A percentile compares a stretch with the other conserved stretches of the same genome.
Evolutionary conservation across 176 grass and related monocot genomes (phyloP).

Genomic region (Cocos nucifera): DNA sequence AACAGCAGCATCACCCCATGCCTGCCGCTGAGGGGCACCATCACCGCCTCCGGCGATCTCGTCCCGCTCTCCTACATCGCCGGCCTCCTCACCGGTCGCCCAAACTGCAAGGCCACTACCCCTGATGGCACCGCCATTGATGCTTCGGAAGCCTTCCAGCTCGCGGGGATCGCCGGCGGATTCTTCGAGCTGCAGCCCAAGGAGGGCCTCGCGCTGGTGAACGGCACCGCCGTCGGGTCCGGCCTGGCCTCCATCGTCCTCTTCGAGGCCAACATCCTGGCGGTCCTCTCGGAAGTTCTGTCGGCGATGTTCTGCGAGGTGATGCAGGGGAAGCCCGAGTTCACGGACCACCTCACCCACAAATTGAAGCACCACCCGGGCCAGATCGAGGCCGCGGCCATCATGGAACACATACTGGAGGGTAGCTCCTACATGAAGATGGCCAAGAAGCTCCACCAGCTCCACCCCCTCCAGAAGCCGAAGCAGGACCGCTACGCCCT

Average conservation of each 20-base stretch:
- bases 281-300: no score
- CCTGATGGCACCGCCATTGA: neutral
- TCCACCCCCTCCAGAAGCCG: constrained; percentile 13
- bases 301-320: no score
- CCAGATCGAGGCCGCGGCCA: no score
- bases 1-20: constrained; percentile 10
- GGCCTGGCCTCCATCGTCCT: no score
- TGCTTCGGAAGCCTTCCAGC: constrained; percentile 3
- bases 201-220: constrained; percentile 12
- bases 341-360: no score
- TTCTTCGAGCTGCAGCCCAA: constrained; percentile 16
- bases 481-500: constrained; percentile 16
- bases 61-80: constrained; percentile 12
- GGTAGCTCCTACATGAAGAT: no score
- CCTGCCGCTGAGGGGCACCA: constrained; percentile 13
- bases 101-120: constrained; percentile 1
- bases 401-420: no score
- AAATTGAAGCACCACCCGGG: no score
- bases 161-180: constrained; percentile 6
- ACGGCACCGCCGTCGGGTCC: constrained; percentile 16
- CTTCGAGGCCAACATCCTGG: no score
- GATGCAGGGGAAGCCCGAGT: no score
- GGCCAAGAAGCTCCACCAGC: constrained; percentile 5
- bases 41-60: constrained; percentile 15
- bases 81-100: neutral